phyloP scores from a whole-genome alignment of 352 stramenopile species.

The Phytophthora colocasiae region DNA sequence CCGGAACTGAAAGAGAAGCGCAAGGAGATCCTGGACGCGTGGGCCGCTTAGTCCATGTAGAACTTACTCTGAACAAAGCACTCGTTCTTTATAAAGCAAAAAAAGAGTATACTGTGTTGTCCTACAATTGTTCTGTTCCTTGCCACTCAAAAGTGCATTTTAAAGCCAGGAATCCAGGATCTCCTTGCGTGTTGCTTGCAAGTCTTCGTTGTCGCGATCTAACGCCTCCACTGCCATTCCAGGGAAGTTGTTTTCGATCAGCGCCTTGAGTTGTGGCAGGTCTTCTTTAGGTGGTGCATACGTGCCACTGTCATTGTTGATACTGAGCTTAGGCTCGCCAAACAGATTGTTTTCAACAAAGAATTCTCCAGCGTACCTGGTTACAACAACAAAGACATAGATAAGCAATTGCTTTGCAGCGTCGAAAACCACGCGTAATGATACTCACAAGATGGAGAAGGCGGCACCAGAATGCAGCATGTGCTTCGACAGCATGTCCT shows the following conservation, averaged over 20 bases:
- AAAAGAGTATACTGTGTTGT: too few species aligned
- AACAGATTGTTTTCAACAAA: constrained; percentile 36
- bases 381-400: constrained; percentile 4
- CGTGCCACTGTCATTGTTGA: constrained; percentile 53
- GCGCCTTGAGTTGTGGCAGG: constrained; percentile 39
- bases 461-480: constrained; percentile 48
- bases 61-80: too few species aligned
- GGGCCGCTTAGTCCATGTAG: constrained; percentile 4
- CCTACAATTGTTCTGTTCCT: too few species aligned
- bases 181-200: constrained; percentile 35
- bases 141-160: neutral
- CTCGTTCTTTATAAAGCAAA: too few species aligned
- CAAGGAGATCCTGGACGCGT: constrained; percentile 39
- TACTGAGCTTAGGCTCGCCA: constrained; percentile 41
- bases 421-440: neutral
- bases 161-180: constrained; percentile 41
- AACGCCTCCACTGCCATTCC: constrained; percentile 39
- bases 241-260: constrained; percentile 51
- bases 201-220: constrained; percentile 33
- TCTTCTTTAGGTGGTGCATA: constrained; percentile 46
- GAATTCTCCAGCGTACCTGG: constrained; percentile 49
- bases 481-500: constrained; percentile 57
- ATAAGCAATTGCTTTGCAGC: neutral
- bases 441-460: constrained; percentile 43
- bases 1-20: constrained; percentile 26